Conservation (phyloP, 768 basidiomycete genomes). For the Leccinellum albellum region DNA sequence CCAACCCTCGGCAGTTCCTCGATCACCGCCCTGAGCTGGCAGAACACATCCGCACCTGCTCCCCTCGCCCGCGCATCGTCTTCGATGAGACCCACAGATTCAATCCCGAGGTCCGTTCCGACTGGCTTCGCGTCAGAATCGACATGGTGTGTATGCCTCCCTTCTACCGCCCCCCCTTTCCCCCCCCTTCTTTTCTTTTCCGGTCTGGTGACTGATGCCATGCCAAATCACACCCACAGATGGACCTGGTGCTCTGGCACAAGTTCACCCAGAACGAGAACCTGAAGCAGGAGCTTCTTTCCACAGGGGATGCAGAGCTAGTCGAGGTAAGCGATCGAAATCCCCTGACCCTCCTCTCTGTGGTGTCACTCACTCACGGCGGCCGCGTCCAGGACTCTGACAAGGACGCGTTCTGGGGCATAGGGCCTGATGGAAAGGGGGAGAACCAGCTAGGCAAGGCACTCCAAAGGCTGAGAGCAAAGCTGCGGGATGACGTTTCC, state of each 20-base stretch:
- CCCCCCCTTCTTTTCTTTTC: background rate
- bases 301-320: constrained; percentile 36
- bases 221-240: constrained; percentile 15
- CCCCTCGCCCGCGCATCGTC: constrained; percentile 29
- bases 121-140: constrained; percentile 33
- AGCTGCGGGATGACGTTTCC: constrained; percentile 25
- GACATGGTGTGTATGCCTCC: constrained; percentile 25
- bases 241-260: constrained; percentile 38
- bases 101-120: constrained; percentile 34
- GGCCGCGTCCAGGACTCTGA: constrained; percentile 22
- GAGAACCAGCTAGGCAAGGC: constrained; percentile 42
- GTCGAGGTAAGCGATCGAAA: constrained; percentile 34
- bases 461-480: constrained; percentile 35
- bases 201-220: constrained; percentile 6
- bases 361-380: constrained; percentile 13
- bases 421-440: constrained; percentile 36
- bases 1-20: constrained; percentile 25
- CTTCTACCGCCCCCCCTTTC: background rate
- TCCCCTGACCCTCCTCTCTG: background rate
- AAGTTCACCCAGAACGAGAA: constrained; percentile 41
- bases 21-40: constrained; percentile 34
- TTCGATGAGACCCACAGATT: constrained; percentile 35
- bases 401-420: constrained; percentile 41
- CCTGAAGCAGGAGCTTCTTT: constrained; percentile 34
- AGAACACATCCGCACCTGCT: constrained; percentile 35